Evolutionary conservation across 805 yeast species (phyloP), one percentile per base, ranked within the genome.

Genomic region (Hagleromyces aurorensis): DNA sequence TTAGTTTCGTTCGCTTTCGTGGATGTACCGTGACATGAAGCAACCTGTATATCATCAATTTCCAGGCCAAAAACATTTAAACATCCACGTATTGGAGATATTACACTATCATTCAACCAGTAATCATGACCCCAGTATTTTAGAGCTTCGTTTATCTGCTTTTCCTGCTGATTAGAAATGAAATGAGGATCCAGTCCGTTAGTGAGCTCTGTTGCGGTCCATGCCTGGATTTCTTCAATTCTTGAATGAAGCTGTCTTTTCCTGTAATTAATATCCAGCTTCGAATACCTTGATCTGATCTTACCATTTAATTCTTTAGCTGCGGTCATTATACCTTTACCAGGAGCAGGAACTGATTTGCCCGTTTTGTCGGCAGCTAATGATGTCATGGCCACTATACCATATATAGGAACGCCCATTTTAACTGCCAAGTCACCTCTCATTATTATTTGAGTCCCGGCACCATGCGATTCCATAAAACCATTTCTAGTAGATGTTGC

Each of bases 11-110:
- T 87, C 35, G 96, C 96, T 65, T 75, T 77, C 39, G 96, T 87
- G n/a, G 96, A 86, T 16, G 96, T 87, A 60, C 96, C 96, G 58
- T 87, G 96, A 85, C 86, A 83, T 6, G 96, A 85, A 29, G 94
- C 84, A 46, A 83, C 94, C 23, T 78, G 86, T 50, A 87, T 65
- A 53, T 87, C 96, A 59, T 87, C 96, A 50, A 87, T 67, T 25
- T 89, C 72, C 50, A 87, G 72, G 46, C 83, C 83, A 68, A 78
- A 87, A 22, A 89, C 73, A 37, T 95, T 95, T 59, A 87, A 70
- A 12, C 95, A 80, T 40, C 96, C 96, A 65, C 94, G 75, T 34
- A 87, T 61, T 43, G 96, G 95, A 37, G 96, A 78, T 54, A 87
- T 85, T 56, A 87, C 73, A 41, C 94, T 78, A 61, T 87, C 94